Evolutionary conservation across 1,284 basidiomycete species (phyloP), one percentile per base, ranked within the genome.

Genomic region (Fereydounia khargensis): DNA sequence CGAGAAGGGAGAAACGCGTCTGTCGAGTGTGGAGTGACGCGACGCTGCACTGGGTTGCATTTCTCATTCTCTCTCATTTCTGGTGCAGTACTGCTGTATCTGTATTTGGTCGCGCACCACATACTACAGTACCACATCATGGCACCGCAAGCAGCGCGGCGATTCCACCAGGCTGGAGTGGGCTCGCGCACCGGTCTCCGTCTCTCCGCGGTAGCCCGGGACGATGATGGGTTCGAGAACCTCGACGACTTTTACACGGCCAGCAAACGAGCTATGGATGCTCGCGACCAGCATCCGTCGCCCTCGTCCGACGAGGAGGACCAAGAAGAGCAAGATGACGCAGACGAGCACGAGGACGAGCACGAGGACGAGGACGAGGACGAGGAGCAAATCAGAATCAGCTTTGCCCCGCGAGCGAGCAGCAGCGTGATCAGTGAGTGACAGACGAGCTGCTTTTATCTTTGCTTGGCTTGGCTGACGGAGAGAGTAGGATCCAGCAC

Each of bases 141-240:
- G 52, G 41, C 52, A 13, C 32, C 57, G 9, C 48, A 51, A 32
- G 51, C 47, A 16, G 55, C 62, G 18, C 64, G 66, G 7, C 58
- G 69, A 27, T 75, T 65, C 47, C 68, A 73, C 25, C 69, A 68
- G 35, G 50, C 61, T 9, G 69, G 69, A 9, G 60, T 72, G 3
- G 73, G 73, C 8, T 61, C 69, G 18, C 63, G 73, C 16, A 75
- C 73, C 16, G 73, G 73, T 19, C 55, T 77, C 16, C 57, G 62
- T 10, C 65, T 70, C 11, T 60, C 68, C 0, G 42, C 48, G 4
- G 47, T 64, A 1, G 50, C 38, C 4, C 47, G 67, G n/a, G 84
- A 84, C 61, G 85, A 85, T 13, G 87, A 90, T 69, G 91, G 89
- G 9, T 47, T 70, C 37, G 62, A 68, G 9, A 60, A 70, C 25